Evolutionary conservation across 2,329 filamentous ascomycete genomes (phyloP), one percentile per base, ranked within the genome.

Genomic region (Ascocoryne sarcoides): DNA sequence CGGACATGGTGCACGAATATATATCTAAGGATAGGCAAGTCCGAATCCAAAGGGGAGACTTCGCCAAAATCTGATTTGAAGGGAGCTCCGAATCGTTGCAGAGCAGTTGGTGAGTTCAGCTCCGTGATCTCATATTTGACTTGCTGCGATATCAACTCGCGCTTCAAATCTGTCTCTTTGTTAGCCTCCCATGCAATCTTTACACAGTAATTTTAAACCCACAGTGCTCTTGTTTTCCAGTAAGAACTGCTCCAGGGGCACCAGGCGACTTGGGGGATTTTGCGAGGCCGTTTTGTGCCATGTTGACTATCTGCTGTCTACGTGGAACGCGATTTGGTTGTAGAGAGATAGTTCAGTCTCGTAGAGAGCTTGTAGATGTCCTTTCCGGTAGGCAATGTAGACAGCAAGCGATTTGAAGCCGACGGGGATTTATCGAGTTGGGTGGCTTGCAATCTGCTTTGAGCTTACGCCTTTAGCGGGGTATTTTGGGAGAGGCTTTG

Each of bases 201-300:
- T 46, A 60, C 46, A 16, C 21, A 44, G 30, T 29, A 7, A 20
- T 14, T 33, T 16, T 9, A 23, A 31, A 64, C 81, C 55, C 62
- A 94, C 88, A 98, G 62, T 98, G 92, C 63, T 98, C 92, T 72
- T 98, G 90, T 67, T 95, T 96, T 52, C 92, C 92, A 0, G 89
- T 95, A 59, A 98, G 66, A 4, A 37, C 47, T 31, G 50, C 47
- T n/a, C 49, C 48, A 37, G 32, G 23, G 17, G 16, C 19, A 20
- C 10, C 19, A 4, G 23, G 23, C 29, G 34, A 20, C 19, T 42
- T 29, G 18, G 34, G 38, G 17, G 37, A 34, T 9, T 41, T 20
- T 21, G 37, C 39, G 10, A 44, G 36, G 8, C 46, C 50, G 42
- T 54, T 52, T 34, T 46, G 39, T 28, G 40, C 42, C 46, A 50